These are phyloP conservation scores for Ophidiomyces ophidiicola DNA, from an alignment of 2,329 filamentous ascomycete species.

Conservation along the genomic window DNA sequence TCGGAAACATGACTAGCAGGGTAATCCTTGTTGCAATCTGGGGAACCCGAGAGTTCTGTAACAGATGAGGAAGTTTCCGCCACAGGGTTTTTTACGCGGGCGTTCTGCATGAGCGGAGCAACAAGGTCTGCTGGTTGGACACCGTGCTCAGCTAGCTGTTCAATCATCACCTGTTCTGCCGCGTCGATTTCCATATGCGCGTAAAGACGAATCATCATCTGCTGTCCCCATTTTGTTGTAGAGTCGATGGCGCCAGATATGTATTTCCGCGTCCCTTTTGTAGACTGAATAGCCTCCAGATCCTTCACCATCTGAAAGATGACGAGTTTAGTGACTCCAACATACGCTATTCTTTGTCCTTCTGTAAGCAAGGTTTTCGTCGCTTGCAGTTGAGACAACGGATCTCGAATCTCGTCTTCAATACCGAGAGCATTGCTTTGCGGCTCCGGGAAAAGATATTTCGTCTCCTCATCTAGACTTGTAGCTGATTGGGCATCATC, in stretches of 20 bases:
- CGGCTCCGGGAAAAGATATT: slow-evolving; percentile 78
- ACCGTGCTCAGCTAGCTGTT: slow-evolving; percentile 86
- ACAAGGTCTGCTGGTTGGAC: slow-evolving; percentile 75
- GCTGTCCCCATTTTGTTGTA: slow-evolving; percentile 91
- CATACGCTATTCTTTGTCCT: slow-evolving; percentile 89
- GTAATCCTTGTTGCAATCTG: background rate
- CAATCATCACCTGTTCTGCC: slow-evolving; percentile 91
- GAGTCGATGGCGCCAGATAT: slow-evolving; percentile 59
- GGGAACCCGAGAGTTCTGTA: background rate
- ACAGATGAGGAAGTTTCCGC: slow-evolving; percentile 36
- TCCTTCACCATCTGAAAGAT: slow-evolving; percentile 66
- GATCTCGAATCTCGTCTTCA: slow-evolving; percentile 69
- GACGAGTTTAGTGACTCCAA: slow-evolving; percentile 72
- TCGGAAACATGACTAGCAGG: slow-evolving; percentile 25
- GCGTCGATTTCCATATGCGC: slow-evolving; percentile 91
- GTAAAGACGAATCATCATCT: slow-evolving; percentile 94
- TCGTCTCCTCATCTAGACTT: slow-evolving; percentile 93
- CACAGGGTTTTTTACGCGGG: slow-evolving; percentile 85
- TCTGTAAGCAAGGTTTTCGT: slow-evolving; percentile 94
- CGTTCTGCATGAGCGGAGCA: slow-evolving; percentile 77
- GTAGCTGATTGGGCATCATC: slow-evolving; percentile 89
- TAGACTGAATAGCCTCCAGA: slow-evolving; percentile 47
- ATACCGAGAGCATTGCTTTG: slow-evolving; percentile 49
- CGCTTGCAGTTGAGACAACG: slow-evolving; percentile 80
- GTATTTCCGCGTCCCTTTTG: slow-evolving; percentile 59